These are phyloP conservation scores for Saccharum officinarum DNA, from an alignment of 176 grass and related monocot genomes.

Conservation along the genomic window DNA sequence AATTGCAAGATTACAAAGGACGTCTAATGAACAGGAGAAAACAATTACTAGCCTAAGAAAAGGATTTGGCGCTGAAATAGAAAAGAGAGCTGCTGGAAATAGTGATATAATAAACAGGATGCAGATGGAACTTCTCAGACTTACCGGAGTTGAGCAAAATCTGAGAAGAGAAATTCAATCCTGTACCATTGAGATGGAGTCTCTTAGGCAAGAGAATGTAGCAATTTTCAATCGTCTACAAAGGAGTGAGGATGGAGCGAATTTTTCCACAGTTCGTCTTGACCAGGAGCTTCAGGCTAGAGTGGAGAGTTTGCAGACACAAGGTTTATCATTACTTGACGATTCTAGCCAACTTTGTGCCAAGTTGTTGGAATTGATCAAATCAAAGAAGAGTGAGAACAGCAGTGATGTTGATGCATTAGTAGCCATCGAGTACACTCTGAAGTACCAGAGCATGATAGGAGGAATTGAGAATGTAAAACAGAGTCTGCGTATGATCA, in stretches of 20 bases:
- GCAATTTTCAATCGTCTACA: conserved; percentile 47
- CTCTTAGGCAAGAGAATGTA: conserved; percentile 63
- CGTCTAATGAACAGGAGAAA: conserved; percentile 68
- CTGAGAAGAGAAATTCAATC: conserved; percentile 66
- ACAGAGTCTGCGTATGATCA: conserved; percentile 47
- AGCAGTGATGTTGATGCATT: conserved; percentile 32
- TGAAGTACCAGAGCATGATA: conserved; percentile 60
- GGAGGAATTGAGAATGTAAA: conserved; percentile 55
- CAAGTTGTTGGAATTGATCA: conserved; percentile 57
- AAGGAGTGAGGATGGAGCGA: conserved; percentile 24
- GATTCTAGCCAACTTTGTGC: conserved; percentile 42
- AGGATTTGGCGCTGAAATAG: conserved; percentile 43
- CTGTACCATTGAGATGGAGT: conserved; percentile 44
- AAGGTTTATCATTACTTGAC: conserved; percentile 58
- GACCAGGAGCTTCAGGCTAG: conserved; percentile 52
- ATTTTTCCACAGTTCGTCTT: conserved; percentile 44
- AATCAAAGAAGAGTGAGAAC: conserved; percentile 46
- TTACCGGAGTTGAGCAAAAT: conserved; percentile 66
- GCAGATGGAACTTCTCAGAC: conserved; percentile 69
- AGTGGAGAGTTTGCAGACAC: conserved; percentile 57
- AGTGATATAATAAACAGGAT: conserved; percentile 35
- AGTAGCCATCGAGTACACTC: conserved; percentile 40
- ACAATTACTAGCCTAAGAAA: conserved; percentile 65
- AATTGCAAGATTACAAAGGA: conserved; percentile 59
- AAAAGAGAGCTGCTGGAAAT: conserved; percentile 37